Conservation (phyloP, 768 basidiomycete genomes). For the Amanita fuliginea region DNA sequence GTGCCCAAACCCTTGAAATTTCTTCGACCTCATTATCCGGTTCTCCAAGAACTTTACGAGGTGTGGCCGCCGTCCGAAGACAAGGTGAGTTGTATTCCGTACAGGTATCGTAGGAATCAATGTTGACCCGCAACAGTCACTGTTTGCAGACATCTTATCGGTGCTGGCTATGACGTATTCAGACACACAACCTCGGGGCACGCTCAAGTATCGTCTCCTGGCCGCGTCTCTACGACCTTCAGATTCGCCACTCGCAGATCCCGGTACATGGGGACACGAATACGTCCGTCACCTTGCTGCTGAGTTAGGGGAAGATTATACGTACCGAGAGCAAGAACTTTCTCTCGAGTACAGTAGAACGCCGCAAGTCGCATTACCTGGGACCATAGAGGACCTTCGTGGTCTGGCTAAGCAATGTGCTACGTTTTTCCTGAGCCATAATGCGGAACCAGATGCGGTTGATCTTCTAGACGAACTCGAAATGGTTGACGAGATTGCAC, state of each 20-base stretch:
- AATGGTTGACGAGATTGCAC: conserved; percentile 66
- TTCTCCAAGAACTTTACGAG: conserved; percentile 74
- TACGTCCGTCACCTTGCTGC: conserved; percentile 96
- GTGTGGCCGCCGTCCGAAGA: conserved; percentile 70
- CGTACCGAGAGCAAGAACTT: conserved; percentile 47
- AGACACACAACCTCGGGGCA: conserved; percentile 93
- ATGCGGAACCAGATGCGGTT: conserved; percentile 97
- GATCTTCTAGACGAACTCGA: conserved; percentile 93
- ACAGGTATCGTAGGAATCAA: conserved; percentile 3
- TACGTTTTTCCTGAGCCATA: conserved; percentile 81
- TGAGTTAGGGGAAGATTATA: conserved; percentile 92
- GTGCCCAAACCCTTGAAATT: conserved; percentile 99
- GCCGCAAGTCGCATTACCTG: conserved; percentile 27
- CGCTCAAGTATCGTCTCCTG: conserved; percentile 84
- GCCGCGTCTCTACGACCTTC: conserved; percentile 59
- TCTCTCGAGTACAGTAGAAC: conserved; percentile 16
- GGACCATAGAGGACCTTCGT: conserved; percentile 66
- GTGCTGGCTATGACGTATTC: conserved; percentile 99
- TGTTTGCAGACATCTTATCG: conserved; percentile 95
- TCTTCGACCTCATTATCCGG: conserved; percentile 87
- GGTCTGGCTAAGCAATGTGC: conserved; percentile 76
- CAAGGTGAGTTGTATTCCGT: conserved; percentile 34
- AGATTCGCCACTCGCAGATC: conserved; percentile 65
- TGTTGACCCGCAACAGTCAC: conserved; percentile 40
- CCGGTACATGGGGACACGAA: conserved; percentile 98